Evolutionary conservation across 495 filamentous ascomycete species (phyloP).

Genomic region (Neurospora sp.): DNA sequence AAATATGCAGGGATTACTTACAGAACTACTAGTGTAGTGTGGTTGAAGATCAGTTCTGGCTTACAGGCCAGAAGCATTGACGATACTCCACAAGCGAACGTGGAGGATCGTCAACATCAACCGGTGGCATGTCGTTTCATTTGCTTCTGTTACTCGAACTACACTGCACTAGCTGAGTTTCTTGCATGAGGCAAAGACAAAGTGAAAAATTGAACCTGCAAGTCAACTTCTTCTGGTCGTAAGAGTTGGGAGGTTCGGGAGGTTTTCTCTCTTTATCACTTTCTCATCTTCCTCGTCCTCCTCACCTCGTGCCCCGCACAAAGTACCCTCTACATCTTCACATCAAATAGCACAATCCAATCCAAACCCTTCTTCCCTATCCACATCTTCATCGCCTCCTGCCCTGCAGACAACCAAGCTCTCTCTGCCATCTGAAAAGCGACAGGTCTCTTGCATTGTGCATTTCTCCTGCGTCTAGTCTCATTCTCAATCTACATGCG

Average conservation of each 20-base stretch:
- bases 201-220: neutral
- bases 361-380: neutral
- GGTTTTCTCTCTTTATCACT: neutral
- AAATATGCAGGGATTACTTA: neutral
- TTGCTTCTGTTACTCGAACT: neutral
- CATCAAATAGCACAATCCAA: neutral
- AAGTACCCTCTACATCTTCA: neutral
- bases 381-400: neutral
- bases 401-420: neutral
- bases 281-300: neutral
- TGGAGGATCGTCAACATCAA: neutral
- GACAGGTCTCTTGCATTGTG: neutral
- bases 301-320: neutral
- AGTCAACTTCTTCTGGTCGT: neutral
- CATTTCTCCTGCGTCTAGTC: neutral
- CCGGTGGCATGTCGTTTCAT: neutral
- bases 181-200: neutral
- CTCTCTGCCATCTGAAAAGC: neutral
- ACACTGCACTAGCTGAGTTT: neutral
- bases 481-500: neutral
- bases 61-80: neutral
- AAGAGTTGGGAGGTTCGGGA: neutral
- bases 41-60: neutral
- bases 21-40: neutral
- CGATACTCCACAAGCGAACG: neutral